These are phyloP conservation scores for Rhodotorula sp. DNA, from an alignment of 1,284 basidiomycete genomes.

Conservation along the genomic window DNA sequence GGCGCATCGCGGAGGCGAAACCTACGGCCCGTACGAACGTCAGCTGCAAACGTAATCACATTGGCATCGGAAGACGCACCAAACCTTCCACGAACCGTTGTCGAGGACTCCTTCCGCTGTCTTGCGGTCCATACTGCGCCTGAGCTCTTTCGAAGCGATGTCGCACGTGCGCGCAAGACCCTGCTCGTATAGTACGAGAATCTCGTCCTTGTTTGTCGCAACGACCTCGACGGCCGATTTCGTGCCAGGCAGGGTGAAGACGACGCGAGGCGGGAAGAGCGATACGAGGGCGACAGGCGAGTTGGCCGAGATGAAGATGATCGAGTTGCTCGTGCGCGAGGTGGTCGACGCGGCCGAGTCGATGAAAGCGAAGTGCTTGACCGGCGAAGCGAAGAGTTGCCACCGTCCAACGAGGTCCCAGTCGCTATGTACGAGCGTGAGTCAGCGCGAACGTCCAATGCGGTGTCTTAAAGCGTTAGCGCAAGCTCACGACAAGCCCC, in stretches of 20 bases:
- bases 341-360: conserved; percentile 36
- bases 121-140: conserved; percentile 73
- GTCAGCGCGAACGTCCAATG: neutral
- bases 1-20: neutral
- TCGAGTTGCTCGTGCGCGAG: conserved; percentile 5
- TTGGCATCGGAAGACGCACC: conserved; percentile 55
- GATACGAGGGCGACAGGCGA: conserved; percentile 34
- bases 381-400: conserved; percentile 67
- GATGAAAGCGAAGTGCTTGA: conserved; percentile 63
- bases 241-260: conserved; percentile 74
- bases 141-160: conserved; percentile 76
- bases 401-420: conserved; percentile 67
- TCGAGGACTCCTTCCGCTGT: conserved; percentile 73
- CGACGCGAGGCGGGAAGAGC: conserved; percentile 17
- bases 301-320: conserved; percentile 35
- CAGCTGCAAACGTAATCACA: neutral
- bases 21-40: neutral
- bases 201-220: conserved; percentile 68
- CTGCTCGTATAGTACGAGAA: conserved; percentile 76
- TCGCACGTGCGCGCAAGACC: conserved; percentile 85
- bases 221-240: conserved; percentile 65
- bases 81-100: conserved; percentile 68
- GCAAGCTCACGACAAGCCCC: conserved; percentile 60
- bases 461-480: neutral
- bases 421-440: conserved; percentile 54